Conservation (phyloP, 495 filamentous ascomycete genomes). For the Daldinia loculata region DNA sequence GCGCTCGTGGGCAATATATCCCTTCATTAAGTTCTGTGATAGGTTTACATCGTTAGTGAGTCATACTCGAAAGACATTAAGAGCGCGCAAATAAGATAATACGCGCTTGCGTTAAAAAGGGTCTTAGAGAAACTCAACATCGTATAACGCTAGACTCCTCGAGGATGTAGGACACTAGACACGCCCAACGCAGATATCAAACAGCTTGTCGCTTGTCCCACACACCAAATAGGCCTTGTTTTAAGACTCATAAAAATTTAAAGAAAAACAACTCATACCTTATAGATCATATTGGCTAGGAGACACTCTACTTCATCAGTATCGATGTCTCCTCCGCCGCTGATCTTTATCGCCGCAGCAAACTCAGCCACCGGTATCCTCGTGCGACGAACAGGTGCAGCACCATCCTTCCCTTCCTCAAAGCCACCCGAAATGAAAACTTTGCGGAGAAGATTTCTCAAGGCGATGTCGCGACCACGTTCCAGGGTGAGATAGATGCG, state of each 20-base stretch:
- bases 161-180: neutral
- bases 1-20: conserved; percentile 91
- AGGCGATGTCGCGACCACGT: conserved; percentile 85
- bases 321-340: conserved; percentile 72
- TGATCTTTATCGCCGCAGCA: conserved; percentile 64
- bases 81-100: neutral
- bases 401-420: conserved; percentile 73
- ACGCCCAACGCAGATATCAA: neutral
- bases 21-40: conserved; percentile 88
- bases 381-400: conserved; percentile 68
- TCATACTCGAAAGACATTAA: neutral
- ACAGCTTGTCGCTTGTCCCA: neutral
- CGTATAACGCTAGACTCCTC: neutral
- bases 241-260: neutral
- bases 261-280: conserved; percentile 64
- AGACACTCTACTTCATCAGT: conserved; percentile 95
- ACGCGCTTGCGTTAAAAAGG: neutral
- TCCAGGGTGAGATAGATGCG: conserved; percentile 96
- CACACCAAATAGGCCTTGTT: neutral
- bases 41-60: conserved; percentile 33
- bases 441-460: conserved; percentile 89
- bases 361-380: conserved; percentile 86
- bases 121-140: neutral
- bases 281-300: conserved; percentile 95
- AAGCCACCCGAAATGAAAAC: conserved; percentile 85